Percentiles rank a stretch among this genome's conserved stretches.
Conservation (phyloP, 805 yeast genomes). For the Debaryomyces hansenii region DNA sequence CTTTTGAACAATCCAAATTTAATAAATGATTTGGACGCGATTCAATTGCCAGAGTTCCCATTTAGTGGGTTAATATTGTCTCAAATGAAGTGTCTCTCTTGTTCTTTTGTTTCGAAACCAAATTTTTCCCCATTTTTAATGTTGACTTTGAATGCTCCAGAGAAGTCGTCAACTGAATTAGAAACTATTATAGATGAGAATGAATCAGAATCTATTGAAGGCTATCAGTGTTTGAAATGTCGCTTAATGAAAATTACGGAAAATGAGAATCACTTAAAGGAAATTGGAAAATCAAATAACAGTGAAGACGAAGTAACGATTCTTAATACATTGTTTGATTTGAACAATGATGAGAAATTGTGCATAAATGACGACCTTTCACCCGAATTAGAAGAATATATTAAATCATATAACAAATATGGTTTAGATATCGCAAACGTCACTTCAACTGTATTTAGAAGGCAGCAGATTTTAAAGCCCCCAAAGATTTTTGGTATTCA, state of each 20-base stretch:
- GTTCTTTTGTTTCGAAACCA: constrained; percentile 62
- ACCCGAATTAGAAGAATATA: constrained; percentile 45
- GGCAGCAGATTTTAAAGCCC: constrained; percentile 57
- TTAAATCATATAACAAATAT: constrained; percentile 45
- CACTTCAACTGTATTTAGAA: constrained; percentile 67
- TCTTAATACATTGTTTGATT: constrained; percentile 33
- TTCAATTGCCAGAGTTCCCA: constrained; percentile 63
- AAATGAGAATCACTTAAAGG: constrained; percentile 25
- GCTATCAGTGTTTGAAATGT: constrained; percentile 79
- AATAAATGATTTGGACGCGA: constrained; percentile 8
- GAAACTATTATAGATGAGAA: constrained; percentile 54
- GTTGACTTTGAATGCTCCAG: constrained; percentile 76
- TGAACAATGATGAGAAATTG: constrained; percentile 36
- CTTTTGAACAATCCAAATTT: background rate
- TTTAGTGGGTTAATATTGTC: constrained; percentile 67
- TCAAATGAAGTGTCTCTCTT: constrained; percentile 67
- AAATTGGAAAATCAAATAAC: constrained; percentile 10
- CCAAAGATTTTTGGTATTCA: constrained; percentile 81
- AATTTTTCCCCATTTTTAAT: constrained; percentile 63
- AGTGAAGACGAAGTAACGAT: constrained; percentile 25
- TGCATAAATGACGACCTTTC: constrained; percentile 68
- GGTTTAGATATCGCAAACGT: constrained; percentile 47
- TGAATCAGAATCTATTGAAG: constrained; percentile 69
- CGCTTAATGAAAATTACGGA: constrained; percentile 36
- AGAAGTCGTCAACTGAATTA: constrained; percentile 43